A percentile compares a stretch with the other conserved stretches of the same genome.
Evolutionary conservation across 306 rosid species (phyloP).

Genomic region (Ziziphus jujuba): DNA sequence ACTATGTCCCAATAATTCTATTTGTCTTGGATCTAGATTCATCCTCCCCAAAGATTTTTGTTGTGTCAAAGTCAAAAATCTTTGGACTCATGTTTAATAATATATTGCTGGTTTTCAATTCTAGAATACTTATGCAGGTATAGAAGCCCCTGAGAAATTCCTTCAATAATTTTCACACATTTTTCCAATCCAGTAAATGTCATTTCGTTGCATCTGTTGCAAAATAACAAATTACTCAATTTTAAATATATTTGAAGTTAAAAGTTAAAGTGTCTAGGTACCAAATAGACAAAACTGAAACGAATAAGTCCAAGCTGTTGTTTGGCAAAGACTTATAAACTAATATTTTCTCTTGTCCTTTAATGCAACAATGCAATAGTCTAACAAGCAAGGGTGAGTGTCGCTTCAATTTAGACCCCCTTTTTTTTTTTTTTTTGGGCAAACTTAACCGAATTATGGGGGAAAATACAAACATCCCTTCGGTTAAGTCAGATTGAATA

Average conservation of each 20-base stretch:
- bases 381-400: too few species aligned
- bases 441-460: too few species aligned
- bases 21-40: too few species aligned
- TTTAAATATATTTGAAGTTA: too few species aligned
- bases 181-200: neutral
- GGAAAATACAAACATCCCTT: too few species aligned
- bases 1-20: slow-evolving; percentile 1
- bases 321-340: neutral
- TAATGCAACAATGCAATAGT: neutral
- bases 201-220: neutral
- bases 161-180: neutral
- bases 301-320: neutral
- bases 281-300: neutral
- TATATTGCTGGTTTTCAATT: slow-evolving; percentile 1
- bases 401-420: too few species aligned
- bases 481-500: too few species aligned
- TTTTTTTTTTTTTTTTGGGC: too few species aligned
- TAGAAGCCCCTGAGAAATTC: slow-evolving; percentile 5
- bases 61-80: slow-evolving; percentile 1
- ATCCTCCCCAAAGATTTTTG: slow-evolving; percentile 1
- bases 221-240: neutral
- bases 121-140: slow-evolving; percentile 7
- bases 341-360: neutral
- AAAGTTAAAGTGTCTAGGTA: neutral
- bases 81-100: neutral